Conservation (phyloP, 169 alveolate species). For the Blepharisma undulans region DNA sequence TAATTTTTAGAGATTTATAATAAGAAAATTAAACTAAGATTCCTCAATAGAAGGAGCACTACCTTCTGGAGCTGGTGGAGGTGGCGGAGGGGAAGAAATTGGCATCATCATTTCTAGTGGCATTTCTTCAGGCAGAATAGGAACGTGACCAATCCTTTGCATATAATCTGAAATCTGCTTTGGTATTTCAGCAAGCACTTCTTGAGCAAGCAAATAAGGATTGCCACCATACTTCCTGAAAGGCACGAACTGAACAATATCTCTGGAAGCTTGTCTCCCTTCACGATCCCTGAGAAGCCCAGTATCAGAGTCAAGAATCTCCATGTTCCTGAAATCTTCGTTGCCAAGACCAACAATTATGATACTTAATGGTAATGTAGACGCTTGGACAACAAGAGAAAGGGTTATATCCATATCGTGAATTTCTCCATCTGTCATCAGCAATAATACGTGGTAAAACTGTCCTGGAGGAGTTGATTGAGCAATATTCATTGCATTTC, state of each 20-base stretch:
- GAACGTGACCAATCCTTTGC: slow-evolving; percentile 1
- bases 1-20: background rate
- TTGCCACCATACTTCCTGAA: slow-evolving; percentile 59
- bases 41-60: background rate
- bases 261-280: slow-evolving; percentile 70
- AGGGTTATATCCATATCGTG: slow-evolving; percentile 73
- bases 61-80: background rate
- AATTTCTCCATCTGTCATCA: slow-evolving; percentile 74
- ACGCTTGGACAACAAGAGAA: slow-evolving; percentile 69
- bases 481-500: slow-evolving; percentile 50
- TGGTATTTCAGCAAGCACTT: slow-evolving; percentile 59
- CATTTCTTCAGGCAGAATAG: background rate
- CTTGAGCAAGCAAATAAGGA: slow-evolving; percentile 31
- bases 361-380: slow-evolving; percentile 70
- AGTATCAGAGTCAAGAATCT: slow-evolving; percentile 71
- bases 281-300: slow-evolving; percentile 45
- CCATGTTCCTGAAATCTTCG: slow-evolving; percentile 69
- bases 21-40: background rate
- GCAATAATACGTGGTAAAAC: slow-evolving; percentile 61
- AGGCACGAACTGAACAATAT: slow-evolving; percentile 83
- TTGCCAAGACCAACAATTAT: slow-evolving; percentile 80
- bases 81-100: background rate
- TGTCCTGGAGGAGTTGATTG: slow-evolving; percentile 41
- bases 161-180: slow-evolving; percentile 22
- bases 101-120: background rate